Evolutionary conservation across 1,284 basidiomycete genomes (phyloP), one percentile per base, ranked within the genome.

Genomic region (Apiotrichum gracile): DNA sequence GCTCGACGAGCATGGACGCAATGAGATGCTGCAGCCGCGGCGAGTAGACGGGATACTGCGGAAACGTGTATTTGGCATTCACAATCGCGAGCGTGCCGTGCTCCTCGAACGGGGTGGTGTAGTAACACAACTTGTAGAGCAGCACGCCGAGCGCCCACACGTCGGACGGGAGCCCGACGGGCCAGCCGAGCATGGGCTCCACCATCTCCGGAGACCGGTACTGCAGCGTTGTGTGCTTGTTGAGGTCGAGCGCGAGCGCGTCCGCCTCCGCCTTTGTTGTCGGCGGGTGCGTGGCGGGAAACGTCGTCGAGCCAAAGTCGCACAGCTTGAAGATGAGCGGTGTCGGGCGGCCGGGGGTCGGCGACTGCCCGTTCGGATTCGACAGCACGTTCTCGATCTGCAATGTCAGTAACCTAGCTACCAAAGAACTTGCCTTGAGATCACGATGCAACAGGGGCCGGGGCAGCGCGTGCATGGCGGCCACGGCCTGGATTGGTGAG

Each of bases 171-270:
- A 76, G 53, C 6, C 74, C 74, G 3, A 76, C 71, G 4, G 74
- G 66, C 52, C 65, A 58, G 2, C 73, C 73, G 19, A 76, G 52
- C 65, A 76, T 68, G 8, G 74, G 74, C 50, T 99, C 94, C 27
- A 98, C 88, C 91, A 99, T 97, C 75, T 99, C 96, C 3, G 96
- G 96, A 35, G 94, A 91, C 39, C 96, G 81, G 68, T 97, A 97
- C 72, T 96, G 93, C 55, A 97, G 78, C 1, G 93, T 97, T 2
- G 93, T 97, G 70, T 94, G 88, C 64, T 87, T 83, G 70, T 97
- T 96, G 44, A 99, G 81, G 72, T 98, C 94, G 25, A 86, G 82
- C 67, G 97, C 94, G 12, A 97, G 79, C 8, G 83, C 82, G 44
- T 89, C 84, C 46, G 97, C 86, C 71, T 94, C 91, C 58, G 85